Conservation (phyloP, 306 rosid genomes). For the Potentilla sterilis region DNA sequence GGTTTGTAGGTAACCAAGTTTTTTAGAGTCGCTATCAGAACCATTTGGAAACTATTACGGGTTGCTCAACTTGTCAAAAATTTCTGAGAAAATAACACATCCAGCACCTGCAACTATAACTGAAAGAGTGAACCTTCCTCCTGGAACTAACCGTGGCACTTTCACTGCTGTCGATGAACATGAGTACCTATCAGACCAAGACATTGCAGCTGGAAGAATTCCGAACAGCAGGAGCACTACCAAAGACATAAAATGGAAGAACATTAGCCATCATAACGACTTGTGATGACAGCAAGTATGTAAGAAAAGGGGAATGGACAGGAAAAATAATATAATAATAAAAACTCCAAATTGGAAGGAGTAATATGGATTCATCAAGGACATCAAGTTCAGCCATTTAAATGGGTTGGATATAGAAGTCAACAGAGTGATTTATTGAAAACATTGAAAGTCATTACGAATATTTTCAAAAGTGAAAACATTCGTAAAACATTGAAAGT, state of each 20-base stretch:
- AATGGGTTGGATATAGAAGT: too few species aligned
- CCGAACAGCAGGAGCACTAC: constrained; percentile 74
- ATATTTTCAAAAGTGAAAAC: too few species aligned
- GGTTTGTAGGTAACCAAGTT: not conserved
- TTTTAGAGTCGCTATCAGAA: not conserved
- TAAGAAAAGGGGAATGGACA: not conserved
- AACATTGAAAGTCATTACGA: too few species aligned
- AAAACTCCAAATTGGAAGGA: not conserved
- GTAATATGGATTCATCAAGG: too few species aligned
- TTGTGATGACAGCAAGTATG: not conserved
- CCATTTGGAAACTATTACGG: constrained; percentile 13
- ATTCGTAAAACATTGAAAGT: too few species aligned
- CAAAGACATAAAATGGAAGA: constrained; percentile 26
- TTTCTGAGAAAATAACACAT: constrained; percentile 53
- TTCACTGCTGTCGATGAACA: constrained; percentile 36
- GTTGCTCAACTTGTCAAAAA: constrained; percentile 53
- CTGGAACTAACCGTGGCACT: constrained; percentile 67
- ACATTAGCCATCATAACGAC: not conserved
- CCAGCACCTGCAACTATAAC: constrained; percentile 66
- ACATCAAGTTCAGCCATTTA: too few species aligned
- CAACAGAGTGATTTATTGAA: too few species aligned
- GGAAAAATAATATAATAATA: not conserved
- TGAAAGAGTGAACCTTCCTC: constrained; percentile 71
- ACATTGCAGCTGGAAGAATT: constrained; percentile 73
- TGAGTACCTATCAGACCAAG: constrained; percentile 74